A percentile compares a stretch with the other conserved stretches of the same genome.
Evolutionary conservation across 1,139 yeast species (phyloP).

Genomic region (Hanseniaspora gamundiae): DNA sequence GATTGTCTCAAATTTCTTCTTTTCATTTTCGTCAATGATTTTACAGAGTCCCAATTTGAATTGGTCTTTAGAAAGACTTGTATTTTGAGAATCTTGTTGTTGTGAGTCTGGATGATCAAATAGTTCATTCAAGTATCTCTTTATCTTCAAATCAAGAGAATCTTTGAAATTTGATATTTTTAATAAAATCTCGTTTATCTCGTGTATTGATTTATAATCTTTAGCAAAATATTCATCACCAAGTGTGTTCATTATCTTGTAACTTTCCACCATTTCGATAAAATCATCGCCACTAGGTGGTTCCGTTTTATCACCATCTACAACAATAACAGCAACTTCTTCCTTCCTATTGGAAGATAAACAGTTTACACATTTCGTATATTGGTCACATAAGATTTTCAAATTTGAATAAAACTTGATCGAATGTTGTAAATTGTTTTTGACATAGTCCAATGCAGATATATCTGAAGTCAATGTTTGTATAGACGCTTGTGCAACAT

Average conservation of each 20-base stretch:
- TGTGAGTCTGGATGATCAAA: slow-evolving; percentile 11
- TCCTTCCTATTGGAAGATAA: too few species aligned
- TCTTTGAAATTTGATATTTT: slow-evolving; percentile 29
- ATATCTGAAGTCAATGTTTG: slow-evolving; percentile 64
- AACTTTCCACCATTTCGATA: slow-evolving; percentile 50
- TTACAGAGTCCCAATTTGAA: slow-evolving; percentile 44
- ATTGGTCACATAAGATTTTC: slow-evolving; percentile 76
- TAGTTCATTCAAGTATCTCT: slow-evolving; percentile 14
- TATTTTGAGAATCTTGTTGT: slow-evolving; percentile 12
- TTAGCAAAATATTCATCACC: slow-evolving; percentile 50
- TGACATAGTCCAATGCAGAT: slow-evolving; percentile 66
- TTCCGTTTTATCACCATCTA: slow-evolving; percentile 31
- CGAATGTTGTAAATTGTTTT: slow-evolving; percentile 67
- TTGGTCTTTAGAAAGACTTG: slow-evolving; percentile 16
- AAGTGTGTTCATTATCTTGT: slow-evolving; percentile 71
- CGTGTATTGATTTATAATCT: slow-evolving; percentile 73
- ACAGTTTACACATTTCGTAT: slow-evolving; percentile 45
- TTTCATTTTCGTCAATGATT: slow-evolving; percentile 50
- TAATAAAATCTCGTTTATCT: slow-evolving; percentile 58
- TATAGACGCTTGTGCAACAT: slow-evolving; percentile 50
- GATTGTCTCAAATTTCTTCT: slow-evolving; percentile 48
- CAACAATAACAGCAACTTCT: too few species aligned
- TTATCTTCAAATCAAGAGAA: slow-evolving; percentile 2
- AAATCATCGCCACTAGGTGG: slow-evolving; percentile 26
- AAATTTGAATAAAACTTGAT: slow-evolving; percentile 80